phyloP scores from a whole-genome alignment of 371 early-diverging fungal genomes.

The Syncephalastrum contaminatum region DNA sequence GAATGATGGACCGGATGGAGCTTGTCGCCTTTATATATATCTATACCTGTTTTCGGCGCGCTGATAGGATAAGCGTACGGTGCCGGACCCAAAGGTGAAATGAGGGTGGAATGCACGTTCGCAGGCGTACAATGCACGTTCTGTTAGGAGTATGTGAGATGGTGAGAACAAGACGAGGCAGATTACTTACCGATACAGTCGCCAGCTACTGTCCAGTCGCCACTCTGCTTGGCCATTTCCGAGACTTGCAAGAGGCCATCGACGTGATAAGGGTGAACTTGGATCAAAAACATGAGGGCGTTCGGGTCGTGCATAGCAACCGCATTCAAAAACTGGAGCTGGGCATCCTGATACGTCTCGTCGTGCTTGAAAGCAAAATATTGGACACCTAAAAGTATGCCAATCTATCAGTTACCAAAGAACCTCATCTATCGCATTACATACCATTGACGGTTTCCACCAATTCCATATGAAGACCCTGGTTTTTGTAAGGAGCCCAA shows the following conservation, averaged over 20 bases:
- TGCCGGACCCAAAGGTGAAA: slow-evolving; percentile 73
- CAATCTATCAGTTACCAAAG: slow-evolving; percentile 7
- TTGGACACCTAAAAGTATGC: slow-evolving; percentile 26
- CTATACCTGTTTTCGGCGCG: slow-evolving; percentile 72
- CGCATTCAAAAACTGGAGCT: slow-evolving; percentile 70
- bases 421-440: not conserved
- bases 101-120: slow-evolving; percentile 83
- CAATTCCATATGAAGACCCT: slow-evolving; percentile 77
- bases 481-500: slow-evolving; percentile 72
- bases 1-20: not conserved
- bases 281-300: slow-evolving; percentile 64
- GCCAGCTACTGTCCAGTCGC: slow-evolving; percentile 71
- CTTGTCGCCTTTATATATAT: not conserved
- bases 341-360: slow-evolving; percentile 69
- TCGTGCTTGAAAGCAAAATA: slow-evolving; percentile 71
- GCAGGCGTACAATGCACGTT: slow-evolving; percentile 79
- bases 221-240: slow-evolving; percentile 82
- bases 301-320: slow-evolving; percentile 79
- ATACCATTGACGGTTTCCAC: slow-evolving; percentile 48
- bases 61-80: slow-evolving; percentile 66
- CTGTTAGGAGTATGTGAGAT: slow-evolving; percentile 29
- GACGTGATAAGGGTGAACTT: slow-evolving; percentile 83
- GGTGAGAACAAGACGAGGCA: not conserved
- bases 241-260: slow-evolving; percentile 82
- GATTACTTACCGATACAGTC: slow-evolving; percentile 64